Percentiles rank a stretch among this genome's conserved stretches.
These are phyloP conservation scores for Marasmius fiardii DNA, from an alignment of 1,284 basidiomycete genomes.

Conservation along the genomic window DNA sequence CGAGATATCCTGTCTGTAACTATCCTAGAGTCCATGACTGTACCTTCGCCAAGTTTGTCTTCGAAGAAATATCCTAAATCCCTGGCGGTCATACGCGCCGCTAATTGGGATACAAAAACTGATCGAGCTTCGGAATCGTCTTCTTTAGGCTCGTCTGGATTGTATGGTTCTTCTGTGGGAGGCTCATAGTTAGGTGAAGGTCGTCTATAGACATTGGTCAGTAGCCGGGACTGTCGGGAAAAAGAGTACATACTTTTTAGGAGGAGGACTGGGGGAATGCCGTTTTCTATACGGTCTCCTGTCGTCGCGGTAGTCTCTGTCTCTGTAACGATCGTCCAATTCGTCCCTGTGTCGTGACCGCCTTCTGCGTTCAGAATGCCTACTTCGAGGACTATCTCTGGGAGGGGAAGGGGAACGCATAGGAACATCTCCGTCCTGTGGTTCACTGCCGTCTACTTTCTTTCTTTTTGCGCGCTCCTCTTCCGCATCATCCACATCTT, in stretches of 20 bases:
- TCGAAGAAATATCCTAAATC: constrained; percentile 99
- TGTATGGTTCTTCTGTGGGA: constrained; percentile 59
- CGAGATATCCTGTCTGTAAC: constrained; percentile 92
- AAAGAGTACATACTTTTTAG: constrained; percentile 34
- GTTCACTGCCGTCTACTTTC: constrained; percentile 35
- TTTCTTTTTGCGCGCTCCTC: constrained; percentile 59
- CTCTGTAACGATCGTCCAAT: constrained; percentile 47
- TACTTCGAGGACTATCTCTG: constrained; percentile 47
- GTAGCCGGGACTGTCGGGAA: constrained; percentile 10
- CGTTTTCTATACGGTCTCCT: not conserved
- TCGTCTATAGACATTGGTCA: constrained; percentile 39
- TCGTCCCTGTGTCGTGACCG: constrained; percentile 49
- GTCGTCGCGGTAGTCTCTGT: constrained; percentile 27
- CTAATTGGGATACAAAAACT: constrained; percentile 97
- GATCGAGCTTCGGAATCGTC: constrained; percentile 95
- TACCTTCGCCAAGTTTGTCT: constrained; percentile 88
- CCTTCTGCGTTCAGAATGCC: constrained; percentile 41
- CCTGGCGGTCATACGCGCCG: constrained; percentile 90
- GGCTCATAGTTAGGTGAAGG: constrained; percentile 72
- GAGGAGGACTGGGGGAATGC: constrained; percentile 33
- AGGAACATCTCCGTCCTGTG: constrained; percentile 35
- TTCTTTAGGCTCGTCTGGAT: constrained; percentile 75
- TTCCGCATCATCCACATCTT: constrained; percentile 47
- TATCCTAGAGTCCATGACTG: constrained; percentile 93
- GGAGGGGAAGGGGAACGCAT: constrained; percentile 39